These are phyloP conservation scores for Carex arenaria DNA, from an alignment of 202 grass and related monocot genomes.

Conservation along the genomic window DNA sequence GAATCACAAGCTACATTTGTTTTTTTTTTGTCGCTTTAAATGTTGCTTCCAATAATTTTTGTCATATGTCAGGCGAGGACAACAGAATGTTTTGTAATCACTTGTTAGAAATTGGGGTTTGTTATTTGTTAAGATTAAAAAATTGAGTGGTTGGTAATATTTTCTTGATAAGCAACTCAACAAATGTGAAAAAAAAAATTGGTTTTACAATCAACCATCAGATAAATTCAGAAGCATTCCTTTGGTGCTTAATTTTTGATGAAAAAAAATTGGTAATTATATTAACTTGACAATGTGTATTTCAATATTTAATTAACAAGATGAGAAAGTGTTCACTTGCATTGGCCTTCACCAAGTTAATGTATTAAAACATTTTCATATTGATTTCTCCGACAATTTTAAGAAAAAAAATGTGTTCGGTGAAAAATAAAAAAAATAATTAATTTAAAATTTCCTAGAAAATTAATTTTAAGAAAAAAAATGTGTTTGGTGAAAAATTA, in stretches of 20 bases:
- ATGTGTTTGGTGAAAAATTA: background rate
- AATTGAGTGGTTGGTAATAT: background rate
- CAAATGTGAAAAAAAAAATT: background rate
- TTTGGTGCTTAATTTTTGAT: background rate
- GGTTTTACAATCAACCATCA: background rate
- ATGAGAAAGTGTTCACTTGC: constrained; percentile 11
- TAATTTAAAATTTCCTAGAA: background rate
- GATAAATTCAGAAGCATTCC: background rate
- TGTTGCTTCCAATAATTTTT: background rate
- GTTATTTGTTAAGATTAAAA: background rate
- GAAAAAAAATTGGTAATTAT: background rate
- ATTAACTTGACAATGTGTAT: background rate
- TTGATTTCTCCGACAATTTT: background rate
- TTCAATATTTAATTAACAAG: constrained; percentile 2
- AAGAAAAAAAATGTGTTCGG: background rate
- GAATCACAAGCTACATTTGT: constrained; percentile 19
- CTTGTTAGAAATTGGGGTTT: background rate
- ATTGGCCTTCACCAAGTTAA: background rate
- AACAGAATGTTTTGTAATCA: background rate
- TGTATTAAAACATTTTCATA: no score
- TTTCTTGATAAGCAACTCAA: background rate
- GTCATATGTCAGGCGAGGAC: background rate
- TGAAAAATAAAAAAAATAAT: background rate
- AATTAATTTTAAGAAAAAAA: background rate
- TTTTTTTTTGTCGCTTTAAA: background rate